These are phyloP conservation scores for Torulaspora maleeae DNA, from an alignment of 805 yeast species.

Conservation along the genomic window DNA sequence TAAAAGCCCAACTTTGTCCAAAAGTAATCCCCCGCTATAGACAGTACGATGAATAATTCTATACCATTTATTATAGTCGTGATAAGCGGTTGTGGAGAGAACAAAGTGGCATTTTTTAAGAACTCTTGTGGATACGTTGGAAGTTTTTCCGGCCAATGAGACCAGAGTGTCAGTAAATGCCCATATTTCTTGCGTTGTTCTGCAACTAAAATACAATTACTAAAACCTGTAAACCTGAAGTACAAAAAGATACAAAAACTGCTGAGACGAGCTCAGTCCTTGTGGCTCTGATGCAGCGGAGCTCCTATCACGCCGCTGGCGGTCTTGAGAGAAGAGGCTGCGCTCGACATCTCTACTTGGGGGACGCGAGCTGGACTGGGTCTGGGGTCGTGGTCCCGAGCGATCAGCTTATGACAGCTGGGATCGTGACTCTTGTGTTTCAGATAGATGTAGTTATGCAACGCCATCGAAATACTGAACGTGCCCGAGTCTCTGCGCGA, in stretches of 20 bases:
- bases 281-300: not conserved
- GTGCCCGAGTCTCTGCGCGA: too few species aligned
- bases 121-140: constrained; percentile 34
- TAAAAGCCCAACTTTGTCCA: constrained; percentile 52
- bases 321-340: not conserved
- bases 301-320: constrained; percentile 2
- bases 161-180: constrained; percentile 36
- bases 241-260: not conserved
- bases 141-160: constrained; percentile 22
- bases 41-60: constrained; percentile 48
- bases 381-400: constrained; percentile 20
- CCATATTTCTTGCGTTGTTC: constrained; percentile 16
- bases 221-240: not conserved
- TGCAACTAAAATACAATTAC: not conserved
- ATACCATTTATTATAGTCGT: constrained; percentile 25
- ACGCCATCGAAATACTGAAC: constrained; percentile 14
- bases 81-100: constrained; percentile 36
- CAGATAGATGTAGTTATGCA: constrained; percentile 25
- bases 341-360: not conserved
- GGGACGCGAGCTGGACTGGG: constrained; percentile 4
- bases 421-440: constrained; percentile 24
- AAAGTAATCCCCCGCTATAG: constrained; percentile 60
- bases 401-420: constrained; percentile 21
- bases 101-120: constrained; percentile 28
- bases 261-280: not conserved